Percentiles rank a stretch among this genome's conserved stretches.
These are phyloP conservation scores for Vinca minor DNA, from an alignment of 257 asterid species.

Conservation along the genomic window DNA sequence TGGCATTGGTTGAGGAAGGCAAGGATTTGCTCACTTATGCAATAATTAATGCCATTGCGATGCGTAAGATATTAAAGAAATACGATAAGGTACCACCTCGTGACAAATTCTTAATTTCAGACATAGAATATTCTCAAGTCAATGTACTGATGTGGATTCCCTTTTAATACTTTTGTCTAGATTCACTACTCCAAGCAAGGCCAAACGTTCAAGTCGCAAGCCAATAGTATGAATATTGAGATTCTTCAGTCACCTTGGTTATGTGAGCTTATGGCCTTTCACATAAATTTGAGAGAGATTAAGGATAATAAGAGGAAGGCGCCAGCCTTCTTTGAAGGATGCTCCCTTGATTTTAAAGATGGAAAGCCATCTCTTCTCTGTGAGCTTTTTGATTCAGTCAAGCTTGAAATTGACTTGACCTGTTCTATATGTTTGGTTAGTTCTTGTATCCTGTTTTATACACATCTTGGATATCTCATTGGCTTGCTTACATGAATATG, in stretches of 20 bases:
- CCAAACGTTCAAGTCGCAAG: conserved; percentile 83
- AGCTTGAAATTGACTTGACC: conserved; percentile 76
- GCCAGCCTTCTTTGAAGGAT: conserved; percentile 52
- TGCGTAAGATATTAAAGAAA: conserved; percentile 94
- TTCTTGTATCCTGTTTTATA: conserved; percentile 12
- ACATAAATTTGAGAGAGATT: conserved; percentile 47
- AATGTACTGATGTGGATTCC: background rate
- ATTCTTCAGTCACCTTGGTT: conserved; percentile 98
- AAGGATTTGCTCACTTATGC: conserved; percentile 72
- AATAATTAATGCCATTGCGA: conserved; percentile 68
- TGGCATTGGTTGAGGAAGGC: conserved; percentile 63
- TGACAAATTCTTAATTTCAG: background rate
- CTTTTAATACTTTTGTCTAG: conserved; percentile 20
- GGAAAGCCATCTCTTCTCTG: conserved; percentile 65
- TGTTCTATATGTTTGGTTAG: conserved; percentile 94
- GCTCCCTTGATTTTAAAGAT: conserved; percentile 44
- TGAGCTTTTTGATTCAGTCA: conserved; percentile 66
- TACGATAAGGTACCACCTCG: conserved; percentile 56
- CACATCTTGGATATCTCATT: background rate
- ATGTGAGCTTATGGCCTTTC: conserved; percentile 87
- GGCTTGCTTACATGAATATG: background rate
- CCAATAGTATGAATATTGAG: conserved; percentile 70
- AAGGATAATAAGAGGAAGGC: conserved; percentile 25
- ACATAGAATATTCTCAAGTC: background rate
- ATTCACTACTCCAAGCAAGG: conserved; percentile 93